Conservation (phyloP, 768 basidiomycete genomes). For the Erythrobasidium yunnanense region DNA sequence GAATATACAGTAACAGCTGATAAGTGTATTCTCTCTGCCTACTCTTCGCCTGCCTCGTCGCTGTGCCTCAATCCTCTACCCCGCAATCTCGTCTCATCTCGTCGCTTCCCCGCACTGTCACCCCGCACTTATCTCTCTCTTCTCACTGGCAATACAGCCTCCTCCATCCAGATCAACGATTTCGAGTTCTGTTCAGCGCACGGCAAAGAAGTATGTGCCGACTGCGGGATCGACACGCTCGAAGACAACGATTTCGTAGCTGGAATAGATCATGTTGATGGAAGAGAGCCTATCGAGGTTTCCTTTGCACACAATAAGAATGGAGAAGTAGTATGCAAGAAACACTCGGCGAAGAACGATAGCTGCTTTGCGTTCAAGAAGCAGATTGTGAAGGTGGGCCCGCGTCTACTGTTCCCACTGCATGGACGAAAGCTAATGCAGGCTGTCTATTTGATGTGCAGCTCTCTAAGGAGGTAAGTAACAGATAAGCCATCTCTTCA, state of each 20-base stretch:
- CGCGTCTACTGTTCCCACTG: no score
- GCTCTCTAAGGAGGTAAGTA: background rate
- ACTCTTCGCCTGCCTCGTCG: background rate
- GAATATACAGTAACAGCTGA: background rate
- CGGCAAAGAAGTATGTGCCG: constrained; percentile 15
- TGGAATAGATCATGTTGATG: constrained; percentile 15
- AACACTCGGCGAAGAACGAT: constrained; percentile 11
- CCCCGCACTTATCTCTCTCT: background rate
- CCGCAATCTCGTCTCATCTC: background rate
- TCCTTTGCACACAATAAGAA: constrained; percentile 25
- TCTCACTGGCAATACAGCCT: background rate
- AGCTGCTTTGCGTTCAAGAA: constrained; percentile 27
- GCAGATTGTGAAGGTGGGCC: constrained; percentile 27
- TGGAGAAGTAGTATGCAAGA: constrained; percentile 22
- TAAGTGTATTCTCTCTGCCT: background rate
- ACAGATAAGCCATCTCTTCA: no score
- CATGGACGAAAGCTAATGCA: no score
- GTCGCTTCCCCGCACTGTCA: background rate
- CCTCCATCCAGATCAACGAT: constrained; percentile 4
- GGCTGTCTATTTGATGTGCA: no score
- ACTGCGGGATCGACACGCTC: constrained; percentile 9
- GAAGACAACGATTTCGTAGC: constrained; percentile 24
- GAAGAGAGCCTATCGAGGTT: constrained; percentile 16
- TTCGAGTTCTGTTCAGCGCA: constrained; percentile 23
- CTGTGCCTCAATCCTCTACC: background rate